These are phyloP conservation scores for Chlamydomonas sp. DNA, from an alignment of 139 green algal species.

Conservation along the genomic window DNA sequence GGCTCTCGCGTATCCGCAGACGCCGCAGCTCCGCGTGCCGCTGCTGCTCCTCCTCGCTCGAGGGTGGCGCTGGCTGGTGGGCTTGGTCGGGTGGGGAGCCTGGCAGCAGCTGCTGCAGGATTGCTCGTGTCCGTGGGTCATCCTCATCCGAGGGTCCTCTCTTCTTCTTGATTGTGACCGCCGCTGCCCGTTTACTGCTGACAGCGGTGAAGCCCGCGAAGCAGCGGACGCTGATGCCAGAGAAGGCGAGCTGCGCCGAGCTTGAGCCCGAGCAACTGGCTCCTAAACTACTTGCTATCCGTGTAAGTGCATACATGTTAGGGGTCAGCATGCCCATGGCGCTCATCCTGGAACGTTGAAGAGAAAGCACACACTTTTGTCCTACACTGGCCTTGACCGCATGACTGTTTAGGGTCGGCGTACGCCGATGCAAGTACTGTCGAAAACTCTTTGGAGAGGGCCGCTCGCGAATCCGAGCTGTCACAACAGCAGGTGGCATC, in stretches of 20 bases:
- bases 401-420: too few relatives aligned
- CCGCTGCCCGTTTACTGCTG: background rate
- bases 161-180: constrained; percentile 12
- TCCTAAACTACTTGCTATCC: too few relatives aligned
- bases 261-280: too few relatives aligned
- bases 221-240: background rate
- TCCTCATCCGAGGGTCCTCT: background rate
- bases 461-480: too few relatives aligned
- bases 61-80: background rate
- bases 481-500: too few relatives aligned
- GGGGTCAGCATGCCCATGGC: too few relatives aligned
- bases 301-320: too few relatives aligned
- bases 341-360: too few relatives aligned
- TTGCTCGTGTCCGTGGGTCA: background rate
- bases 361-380: too few relatives aligned
- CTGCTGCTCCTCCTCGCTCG: background rate
- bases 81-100: background rate
- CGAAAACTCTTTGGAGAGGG: too few relatives aligned
- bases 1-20: background rate
- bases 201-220: background rate
- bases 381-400: too few relatives aligned
- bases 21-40: background rate
- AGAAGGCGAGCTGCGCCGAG: background rate
- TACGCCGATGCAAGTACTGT: too few relatives aligned
- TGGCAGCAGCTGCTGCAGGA: constrained; percentile 27